phyloP scores from a whole-genome alignment of 176 grass and related monocot genomes.

The Leersia perrieri region DNA sequence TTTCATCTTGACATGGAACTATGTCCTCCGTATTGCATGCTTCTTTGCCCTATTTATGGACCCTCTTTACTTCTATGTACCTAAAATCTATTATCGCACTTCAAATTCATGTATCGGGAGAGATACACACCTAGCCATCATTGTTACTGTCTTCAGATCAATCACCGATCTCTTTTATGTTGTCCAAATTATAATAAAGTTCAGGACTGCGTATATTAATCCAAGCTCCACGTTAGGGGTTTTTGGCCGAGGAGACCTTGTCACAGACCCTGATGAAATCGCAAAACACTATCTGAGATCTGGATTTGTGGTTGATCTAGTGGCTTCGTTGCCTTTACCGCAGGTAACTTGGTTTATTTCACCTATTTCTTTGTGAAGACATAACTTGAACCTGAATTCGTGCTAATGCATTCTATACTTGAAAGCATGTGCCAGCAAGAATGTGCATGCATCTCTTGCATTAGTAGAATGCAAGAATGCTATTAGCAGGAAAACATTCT shows the following conservation, averaged over 20 bases:
- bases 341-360: slow-evolving; percentile 54
- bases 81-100: slow-evolving; percentile 35
- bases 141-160: slow-evolving; percentile 71
- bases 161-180: slow-evolving; percentile 72
- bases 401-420: not conserved
- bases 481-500: too few relatives aligned
- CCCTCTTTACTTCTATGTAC: slow-evolving; percentile 89
- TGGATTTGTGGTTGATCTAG: slow-evolving; percentile 66
- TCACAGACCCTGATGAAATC: slow-evolving; percentile 69
- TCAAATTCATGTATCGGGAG: slow-evolving; percentile 37
- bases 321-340: slow-evolving; percentile 86
- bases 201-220: slow-evolving; percentile 84
- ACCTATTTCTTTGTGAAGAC: not conserved
- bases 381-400: not conserved
- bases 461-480: too few relatives aligned
- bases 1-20: slow-evolving; percentile 69
- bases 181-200: slow-evolving; percentile 75
- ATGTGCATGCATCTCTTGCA: not conserved
- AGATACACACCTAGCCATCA: slow-evolving; percentile 55
- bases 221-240: slow-evolving; percentile 64
- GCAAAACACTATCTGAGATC: slow-evolving; percentile 72
- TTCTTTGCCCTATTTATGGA: slow-evolving; percentile 80
- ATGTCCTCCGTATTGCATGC: slow-evolving; percentile 68
- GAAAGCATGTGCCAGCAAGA: not conserved
- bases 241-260: slow-evolving; percentile 80